Evolutionary conservation across 2,329 filamentous ascomycete species (phyloP).

Genomic region (Diaporthe batatas): DNA sequence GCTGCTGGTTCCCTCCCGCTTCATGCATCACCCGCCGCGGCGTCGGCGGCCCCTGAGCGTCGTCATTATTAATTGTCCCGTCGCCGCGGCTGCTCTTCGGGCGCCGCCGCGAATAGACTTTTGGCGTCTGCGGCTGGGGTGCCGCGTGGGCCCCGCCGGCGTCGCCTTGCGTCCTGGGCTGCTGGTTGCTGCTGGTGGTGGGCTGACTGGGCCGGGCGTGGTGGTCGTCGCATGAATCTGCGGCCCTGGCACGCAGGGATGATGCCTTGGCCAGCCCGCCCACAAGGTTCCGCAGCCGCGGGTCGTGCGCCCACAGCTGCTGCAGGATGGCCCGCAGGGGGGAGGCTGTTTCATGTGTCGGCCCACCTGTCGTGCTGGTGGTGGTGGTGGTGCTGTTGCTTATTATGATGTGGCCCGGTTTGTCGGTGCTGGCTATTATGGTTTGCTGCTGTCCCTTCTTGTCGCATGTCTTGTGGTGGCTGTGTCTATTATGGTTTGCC

Average conservation of each 20-base stretch:
- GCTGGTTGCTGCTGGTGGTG: too few species aligned
- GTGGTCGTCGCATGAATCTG: conserved; percentile 25
- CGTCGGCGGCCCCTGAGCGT: background rate
- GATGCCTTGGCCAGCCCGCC: conserved; percentile 36
- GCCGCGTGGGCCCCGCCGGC: conserved; percentile 16
- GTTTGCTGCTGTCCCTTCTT: background rate
- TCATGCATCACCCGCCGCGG: background rate
- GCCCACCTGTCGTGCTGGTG: background rate
- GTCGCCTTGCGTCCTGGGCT: background rate
- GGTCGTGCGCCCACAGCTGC: conserved; percentile 50
- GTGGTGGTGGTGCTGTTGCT: background rate
- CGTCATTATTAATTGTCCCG: background rate
- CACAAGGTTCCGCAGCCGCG: conserved; percentile 48
- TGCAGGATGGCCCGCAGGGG: conserved; percentile 49
- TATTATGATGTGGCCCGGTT: conserved; percentile 29
- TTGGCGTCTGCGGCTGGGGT: conserved; percentile 3
- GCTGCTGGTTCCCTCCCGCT: conserved; percentile 30
- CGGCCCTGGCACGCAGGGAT: background rate
- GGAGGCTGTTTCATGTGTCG: conserved; percentile 40
- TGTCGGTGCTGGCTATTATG: conserved; percentile 3
- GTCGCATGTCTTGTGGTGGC: too few species aligned
- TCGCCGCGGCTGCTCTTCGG: background rate
- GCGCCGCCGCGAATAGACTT: conserved; percentile 24
- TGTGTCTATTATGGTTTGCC: background rate
- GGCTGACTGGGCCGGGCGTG: too few species aligned